Base-by-base conservation (phyloP, 169 alveolate species). In the Prorocentrum cordatum region DNA sequence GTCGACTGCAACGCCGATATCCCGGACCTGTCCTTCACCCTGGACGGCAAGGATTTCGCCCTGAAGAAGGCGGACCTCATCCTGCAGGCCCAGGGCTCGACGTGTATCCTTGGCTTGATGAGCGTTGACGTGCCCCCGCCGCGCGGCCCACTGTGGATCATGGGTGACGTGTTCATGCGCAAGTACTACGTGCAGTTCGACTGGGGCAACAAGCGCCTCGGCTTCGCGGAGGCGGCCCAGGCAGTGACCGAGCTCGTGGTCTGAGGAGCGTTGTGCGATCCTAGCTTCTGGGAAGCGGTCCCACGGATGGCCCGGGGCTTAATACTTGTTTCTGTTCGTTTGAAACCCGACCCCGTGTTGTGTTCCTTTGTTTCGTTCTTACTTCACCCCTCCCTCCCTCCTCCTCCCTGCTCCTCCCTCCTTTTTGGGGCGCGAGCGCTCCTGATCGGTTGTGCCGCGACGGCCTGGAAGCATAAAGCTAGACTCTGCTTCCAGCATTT, bases 101-200 rank as follows among this genome's bases (percentile, higher is more conserved):
- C 72, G 59, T 93, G 95, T 88, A 42, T 83, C 32, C 42, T 89
- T 35, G 93, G 92, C 20, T 59, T 93, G 58, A 83, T 89, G 79
- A 84, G 93, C 36, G 5, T 83, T 38, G 91, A 83, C 36, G 91
- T 83, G 83, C 92, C 82, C 22, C 67, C 92, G 3, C 93, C 93
- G 31, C 85, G 92, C 33, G 95, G 95, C 32, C 95, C 95, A 39
- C 64, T 94, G 59, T 95, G 95, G 95, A 93, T 95, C 85, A 80
- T 95, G 35, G 97, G 97, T 10, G 96, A 94, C 84, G 91, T 92
- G 38, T 94, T 95, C 87, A 93, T 95, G 94, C 82, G 93, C 72
- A 87, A 86, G 50, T 93, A 83, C 87, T 94, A 94, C 83, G 90
- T 80, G 35, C 92, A 93, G 39, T 95, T 93, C 85, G 95, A 95